Evolutionary conservation across 2,329 filamentous ascomycete genomes (phyloP).

Genomic region (Ceratocystiopsis minuta): DNA sequence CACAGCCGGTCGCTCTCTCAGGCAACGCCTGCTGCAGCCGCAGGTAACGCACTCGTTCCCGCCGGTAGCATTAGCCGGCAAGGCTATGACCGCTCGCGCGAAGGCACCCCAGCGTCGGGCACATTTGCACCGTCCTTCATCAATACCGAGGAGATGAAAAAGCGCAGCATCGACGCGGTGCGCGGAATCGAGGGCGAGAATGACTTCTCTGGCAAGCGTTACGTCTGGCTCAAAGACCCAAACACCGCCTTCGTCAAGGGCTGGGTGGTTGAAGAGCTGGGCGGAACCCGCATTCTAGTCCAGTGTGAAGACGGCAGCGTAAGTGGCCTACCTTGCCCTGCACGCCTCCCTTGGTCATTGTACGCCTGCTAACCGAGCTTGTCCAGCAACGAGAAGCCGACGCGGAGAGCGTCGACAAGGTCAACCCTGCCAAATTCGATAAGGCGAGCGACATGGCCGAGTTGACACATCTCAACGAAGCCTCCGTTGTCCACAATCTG

Average conservation of each 20-base stretch:
- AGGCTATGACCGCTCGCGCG: slow-evolving; percentile 42
- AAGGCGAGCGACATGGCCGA: slow-evolving; percentile 99
- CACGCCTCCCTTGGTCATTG: too few species aligned
- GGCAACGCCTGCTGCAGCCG: neutral
- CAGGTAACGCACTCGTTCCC: slow-evolving; percentile 5
- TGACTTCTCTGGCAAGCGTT: slow-evolving; percentile 95
- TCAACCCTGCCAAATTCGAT: slow-evolving; percentile 98
- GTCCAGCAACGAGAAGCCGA: slow-evolving; percentile 69
- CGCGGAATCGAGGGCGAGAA: slow-evolving; percentile 86
- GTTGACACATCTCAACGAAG: slow-evolving; percentile 91
- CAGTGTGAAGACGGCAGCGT: slow-evolving; percentile 88
- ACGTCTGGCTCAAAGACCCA: slow-evolving; percentile 89
- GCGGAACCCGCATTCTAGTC: slow-evolving; percentile 52
- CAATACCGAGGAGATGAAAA: slow-evolving; percentile 61
- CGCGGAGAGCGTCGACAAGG: slow-evolving; percentile 81
- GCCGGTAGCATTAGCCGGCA: slow-evolving; percentile 17
- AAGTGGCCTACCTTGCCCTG: slow-evolving; percentile 16
- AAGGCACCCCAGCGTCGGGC: slow-evolving; percentile 44
- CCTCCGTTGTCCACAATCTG: slow-evolving; percentile 92
- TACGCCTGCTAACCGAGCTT: slow-evolving; percentile 6
- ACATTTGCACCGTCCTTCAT: slow-evolving; percentile 97
- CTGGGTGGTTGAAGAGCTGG: slow-evolving; percentile 72
- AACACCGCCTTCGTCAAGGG: slow-evolving; percentile 80
- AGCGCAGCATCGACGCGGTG: slow-evolving; percentile 29
- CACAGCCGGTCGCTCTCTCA: slow-evolving; percentile 29